Evolutionary conservation across 2,329 filamentous ascomycete genomes (phyloP).

Genomic region (Ceratocystis lukuohia): DNA sequence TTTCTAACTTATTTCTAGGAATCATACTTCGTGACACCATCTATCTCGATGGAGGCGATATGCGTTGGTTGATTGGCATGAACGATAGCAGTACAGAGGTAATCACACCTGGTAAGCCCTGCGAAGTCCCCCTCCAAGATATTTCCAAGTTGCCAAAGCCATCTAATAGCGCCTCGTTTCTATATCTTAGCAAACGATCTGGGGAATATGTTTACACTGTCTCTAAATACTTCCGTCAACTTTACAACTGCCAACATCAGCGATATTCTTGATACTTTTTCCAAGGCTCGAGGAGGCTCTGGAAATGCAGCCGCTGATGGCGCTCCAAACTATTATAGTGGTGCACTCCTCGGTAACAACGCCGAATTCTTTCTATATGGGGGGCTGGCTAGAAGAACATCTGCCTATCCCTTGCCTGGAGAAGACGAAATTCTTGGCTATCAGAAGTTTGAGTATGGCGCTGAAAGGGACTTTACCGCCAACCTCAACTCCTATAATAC

Average conservation of each 20-base stretch:
- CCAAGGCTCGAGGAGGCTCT: conserved; percentile 34
- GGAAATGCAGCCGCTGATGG: conserved; percentile 40
- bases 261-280: conserved; percentile 36
- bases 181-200: conserved; percentile 34
- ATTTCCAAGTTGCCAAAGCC: conserved; percentile 10
- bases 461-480: conserved; percentile 5
- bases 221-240: conserved; percentile 38
- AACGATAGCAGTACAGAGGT: conserved; percentile 30
- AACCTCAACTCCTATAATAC: conserved; percentile 30
- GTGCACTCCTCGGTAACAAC: conserved; percentile 52
- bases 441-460: conserved; percentile 39
- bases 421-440: conserved; percentile 37
- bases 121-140: neutral
- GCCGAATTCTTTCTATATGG: conserved; percentile 52
- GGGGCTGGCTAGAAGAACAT: conserved; percentile 34
- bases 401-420: conserved; percentile 29
- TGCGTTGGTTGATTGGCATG: conserved; percentile 40
- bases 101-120: conserved; percentile 32
- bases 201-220: conserved; percentile 43
- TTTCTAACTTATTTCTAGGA: conserved; percentile 28
- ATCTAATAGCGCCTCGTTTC: neutral
- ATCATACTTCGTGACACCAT: conserved; percentile 47
- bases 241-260: conserved; percentile 29
- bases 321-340: conserved; percentile 46
- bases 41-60: conserved; percentile 50